Evolutionary conservation across 2,329 filamentous ascomycete genomes (phyloP).

Genomic region (Ophiostoma novo-ulmi): DNA sequence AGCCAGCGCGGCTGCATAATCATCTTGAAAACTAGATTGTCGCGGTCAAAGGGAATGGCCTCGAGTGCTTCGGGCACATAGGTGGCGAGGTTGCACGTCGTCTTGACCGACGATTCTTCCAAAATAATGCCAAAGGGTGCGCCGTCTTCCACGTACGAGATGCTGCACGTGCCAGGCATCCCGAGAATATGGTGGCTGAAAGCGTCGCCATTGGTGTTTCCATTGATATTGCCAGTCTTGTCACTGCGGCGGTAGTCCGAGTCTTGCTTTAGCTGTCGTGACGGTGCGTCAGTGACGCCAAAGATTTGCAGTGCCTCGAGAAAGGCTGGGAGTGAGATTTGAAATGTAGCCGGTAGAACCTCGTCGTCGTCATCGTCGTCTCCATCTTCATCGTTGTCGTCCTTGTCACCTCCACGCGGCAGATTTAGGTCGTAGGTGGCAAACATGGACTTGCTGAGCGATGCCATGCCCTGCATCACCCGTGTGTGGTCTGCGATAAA

Average conservation of each 20-base stretch:
- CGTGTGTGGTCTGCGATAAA: slow-evolving; percentile 85
- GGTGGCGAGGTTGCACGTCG: slow-evolving; percentile 83
- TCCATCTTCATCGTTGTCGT: slow-evolving; percentile 37
- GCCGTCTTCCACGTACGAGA: slow-evolving; percentile 70
- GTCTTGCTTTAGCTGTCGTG: slow-evolving; percentile 53
- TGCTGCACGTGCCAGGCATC: slow-evolving; percentile 77
- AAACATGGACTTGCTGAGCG: slow-evolving; percentile 85
- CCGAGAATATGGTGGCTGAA: slow-evolving; percentile 80
- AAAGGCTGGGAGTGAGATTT: slow-evolving; percentile 79
- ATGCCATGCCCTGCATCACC: slow-evolving; percentile 85
- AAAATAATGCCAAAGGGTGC: slow-evolving; percentile 78
- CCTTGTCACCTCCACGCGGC: slow-evolving; percentile 27
- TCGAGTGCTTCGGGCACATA: slow-evolving; percentile 71
- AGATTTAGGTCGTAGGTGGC: slow-evolving; percentile 71
- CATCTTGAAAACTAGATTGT: slow-evolving; percentile 79
- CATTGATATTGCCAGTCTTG: slow-evolving; percentile 33
- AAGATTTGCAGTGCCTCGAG: slow-evolving; percentile 96
- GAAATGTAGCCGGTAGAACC: slow-evolving; percentile 58
- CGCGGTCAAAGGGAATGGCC: slow-evolving; percentile 82
- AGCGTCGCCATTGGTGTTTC: slow-evolving; percentile 39
- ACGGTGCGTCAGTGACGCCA: slow-evolving; percentile 67
- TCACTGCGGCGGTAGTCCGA: slow-evolving; percentile 58
- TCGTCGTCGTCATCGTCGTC: slow-evolving; percentile 38
- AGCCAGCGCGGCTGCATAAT: slow-evolving; percentile 81
- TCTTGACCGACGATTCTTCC: slow-evolving; percentile 79